Conservation (phyloP, 2,329 filamentous ascomycete species). For the Aspergillus carbonarius region DNA sequence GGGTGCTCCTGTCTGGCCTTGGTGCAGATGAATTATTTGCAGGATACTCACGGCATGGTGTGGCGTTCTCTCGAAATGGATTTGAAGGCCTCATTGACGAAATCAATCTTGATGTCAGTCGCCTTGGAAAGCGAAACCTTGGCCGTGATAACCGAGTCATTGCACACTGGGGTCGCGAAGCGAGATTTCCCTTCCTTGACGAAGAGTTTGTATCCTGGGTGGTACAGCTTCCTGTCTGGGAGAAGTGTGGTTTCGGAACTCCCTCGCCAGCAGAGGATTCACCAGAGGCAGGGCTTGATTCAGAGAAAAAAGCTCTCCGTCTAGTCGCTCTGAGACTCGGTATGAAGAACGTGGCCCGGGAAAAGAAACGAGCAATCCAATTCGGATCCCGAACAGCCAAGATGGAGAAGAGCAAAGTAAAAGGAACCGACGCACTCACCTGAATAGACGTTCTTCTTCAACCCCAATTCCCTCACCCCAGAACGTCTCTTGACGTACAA, state of each 20-base stretch:
- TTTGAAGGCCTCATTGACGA: slow-evolving; percentile 75
- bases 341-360: slow-evolving; percentile 69
- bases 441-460: slow-evolving; percentile 20
- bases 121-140: slow-evolving; percentile 90
- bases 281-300: slow-evolving; percentile 55
- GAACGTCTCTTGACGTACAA: not conserved
- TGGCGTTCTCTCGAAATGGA: slow-evolving; percentile 69
- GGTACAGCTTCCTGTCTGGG: slow-evolving; percentile 69
- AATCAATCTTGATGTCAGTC: slow-evolving; percentile 77
- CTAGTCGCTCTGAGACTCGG: slow-evolving; percentile 73
- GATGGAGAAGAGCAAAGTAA: slow-evolving; percentile 67
- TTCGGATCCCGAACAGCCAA: slow-evolving; percentile 81
- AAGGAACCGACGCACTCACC: slow-evolving; percentile 61
- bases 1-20: slow-evolving; percentile 85
- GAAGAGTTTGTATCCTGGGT: slow-evolving; percentile 83
- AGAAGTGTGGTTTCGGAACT: slow-evolving; percentile 84
- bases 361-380: slow-evolving; percentile 92
- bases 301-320: slow-evolving; percentile 77
- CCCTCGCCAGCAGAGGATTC: slow-evolving; percentile 11
- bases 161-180: slow-evolving; percentile 84
- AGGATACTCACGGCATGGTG: slow-evolving; percentile 81
- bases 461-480: not conserved
- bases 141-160: slow-evolving; percentile 91
- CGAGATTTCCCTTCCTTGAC: slow-evolving; percentile 86
- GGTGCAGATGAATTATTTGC: slow-evolving; percentile 96